Conservation (phyloP, 2,329 filamentous ascomycete genomes). For the Ophiognomonia clavigignenti-juglandacearum region DNA sequence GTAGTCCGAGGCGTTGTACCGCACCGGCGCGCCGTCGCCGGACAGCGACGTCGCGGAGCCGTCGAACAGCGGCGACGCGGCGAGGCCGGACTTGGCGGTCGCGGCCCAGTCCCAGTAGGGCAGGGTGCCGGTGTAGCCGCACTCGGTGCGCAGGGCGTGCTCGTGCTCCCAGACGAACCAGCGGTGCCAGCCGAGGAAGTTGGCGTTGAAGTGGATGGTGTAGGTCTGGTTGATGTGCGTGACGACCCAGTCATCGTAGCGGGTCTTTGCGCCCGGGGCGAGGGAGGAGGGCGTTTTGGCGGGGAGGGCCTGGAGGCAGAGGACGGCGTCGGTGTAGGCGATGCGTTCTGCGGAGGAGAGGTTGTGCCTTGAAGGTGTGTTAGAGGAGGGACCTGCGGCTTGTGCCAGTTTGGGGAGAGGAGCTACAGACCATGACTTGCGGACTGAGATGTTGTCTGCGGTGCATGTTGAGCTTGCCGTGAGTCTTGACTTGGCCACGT, state of each 20-base stretch:
- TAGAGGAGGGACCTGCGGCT: no score
- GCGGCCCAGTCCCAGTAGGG: slow-evolving; percentile 44
- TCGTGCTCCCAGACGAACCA: slow-evolving; percentile 10
- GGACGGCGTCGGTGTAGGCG: slow-evolving; percentile 25
- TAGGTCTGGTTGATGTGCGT: slow-evolving; percentile 18
- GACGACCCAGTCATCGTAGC: slow-evolving; percentile 27
- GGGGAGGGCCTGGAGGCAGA: slow-evolving; percentile 24
- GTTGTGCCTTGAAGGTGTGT: slow-evolving; percentile 22
- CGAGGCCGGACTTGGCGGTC: slow-evolving; percentile 34
- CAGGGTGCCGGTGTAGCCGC: slow-evolving; percentile 17
- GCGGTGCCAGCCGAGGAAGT: slow-evolving; percentile 9
- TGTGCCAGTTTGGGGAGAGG: not conserved
- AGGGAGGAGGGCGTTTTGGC: slow-evolving; percentile 19
- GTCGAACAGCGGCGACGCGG: slow-evolving; percentile 45
- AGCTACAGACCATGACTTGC: slow-evolving; percentile 5
- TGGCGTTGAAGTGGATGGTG: slow-evolving; percentile 9
- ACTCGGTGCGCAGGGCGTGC: slow-evolving; percentile 9
- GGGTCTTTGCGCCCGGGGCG: slow-evolving; percentile 26
- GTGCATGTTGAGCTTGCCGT: slow-evolving; percentile 1
- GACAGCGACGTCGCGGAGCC: slow-evolving; percentile 42
- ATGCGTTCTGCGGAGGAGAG: slow-evolving; percentile 22
- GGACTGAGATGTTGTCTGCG: slow-evolving; percentile 3
- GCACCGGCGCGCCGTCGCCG: slow-evolving; percentile 32
- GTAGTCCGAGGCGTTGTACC: slow-evolving; percentile 20
- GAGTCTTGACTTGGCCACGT: not conserved